Evolutionary conservation across 2,329 filamentous ascomycete species (phyloP), one percentile per base, ranked within the genome.

Genomic region (Phyllosticta capitalensis): DNA sequence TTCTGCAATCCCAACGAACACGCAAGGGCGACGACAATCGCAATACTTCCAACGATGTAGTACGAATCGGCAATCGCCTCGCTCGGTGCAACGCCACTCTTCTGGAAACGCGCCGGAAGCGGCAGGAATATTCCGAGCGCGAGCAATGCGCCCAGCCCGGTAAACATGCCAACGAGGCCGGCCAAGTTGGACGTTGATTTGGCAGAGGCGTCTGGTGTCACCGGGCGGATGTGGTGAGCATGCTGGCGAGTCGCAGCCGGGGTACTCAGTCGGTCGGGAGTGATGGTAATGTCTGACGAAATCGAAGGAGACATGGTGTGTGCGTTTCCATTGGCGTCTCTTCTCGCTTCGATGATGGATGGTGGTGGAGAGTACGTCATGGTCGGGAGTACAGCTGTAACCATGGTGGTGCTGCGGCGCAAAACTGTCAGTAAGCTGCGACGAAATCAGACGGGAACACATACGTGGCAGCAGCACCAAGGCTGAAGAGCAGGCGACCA

Each of bases 161-260:
- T 96, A 70, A 95, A 95, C 61, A 96, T 78, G 4, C 94, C 94
- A 5, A 99, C 94, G 55, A 92, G 85, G 0, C 94, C 94, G 17
- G 94, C 92, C 24, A 99, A 81, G 62, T 84, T 79, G 45, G 81
- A 82, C 28, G 82, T 83, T 7, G 80, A 79, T 49, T 71, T 69
- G 6, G 63, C 65, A 38, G 53, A 55, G 21, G 52, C n/a, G 12
- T 84, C 79, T 38, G 81, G 81, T 28, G 81, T 82, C 5, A 79
- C 79, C 50, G 72, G 69, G 2, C 61, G 63, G 57, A 53, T 14
- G 30, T 26, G 49, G 49, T 54, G 22, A 10, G 52, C 28, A n/a
- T n/a, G n/a, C 38, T 45, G 38, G 7, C 38, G 38, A 45, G 38
- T n/a, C 14, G 14, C 38, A n/a, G 33, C 68, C 38, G 61, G 56